A percentile compares a stretch with the other conserved stretches of the same genome.
These are phyloP conservation scores for Aspergillus hortae DNA, from an alignment of 2,329 filamentous ascomycete genomes.

Conservation along the genomic window DNA sequence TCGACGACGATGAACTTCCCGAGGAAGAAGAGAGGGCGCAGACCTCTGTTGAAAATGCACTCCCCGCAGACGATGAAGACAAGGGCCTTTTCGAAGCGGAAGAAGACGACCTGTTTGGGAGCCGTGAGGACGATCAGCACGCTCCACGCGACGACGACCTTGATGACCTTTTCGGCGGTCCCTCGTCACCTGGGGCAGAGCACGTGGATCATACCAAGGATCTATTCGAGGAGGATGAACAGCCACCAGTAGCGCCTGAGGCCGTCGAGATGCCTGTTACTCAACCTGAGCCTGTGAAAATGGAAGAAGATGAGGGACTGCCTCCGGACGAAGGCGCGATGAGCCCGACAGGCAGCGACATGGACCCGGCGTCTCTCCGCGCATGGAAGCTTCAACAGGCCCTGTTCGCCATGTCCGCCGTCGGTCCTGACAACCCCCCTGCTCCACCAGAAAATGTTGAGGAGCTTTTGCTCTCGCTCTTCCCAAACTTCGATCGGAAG, in stretches of 20 bases:
- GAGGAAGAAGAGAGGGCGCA: slow-evolving; percentile 49
- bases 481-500: slow-evolving; percentile 74
- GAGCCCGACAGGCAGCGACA: slow-evolving; percentile 31
- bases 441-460: slow-evolving; percentile 68
- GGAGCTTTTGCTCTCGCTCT: slow-evolving; percentile 74
- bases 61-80: slow-evolving; percentile 44
- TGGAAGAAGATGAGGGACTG: slow-evolving; percentile 26
- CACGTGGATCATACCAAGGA: slow-evolving; percentile 29
- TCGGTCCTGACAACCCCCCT: slow-evolving; percentile 58
- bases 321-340: slow-evolving; percentile 25
- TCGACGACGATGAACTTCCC: slow-evolving; percentile 85
- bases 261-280: not conserved
- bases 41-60: slow-evolving; percentile 44
- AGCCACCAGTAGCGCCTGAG: slow-evolving; percentile 1
- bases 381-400: slow-evolving; percentile 46
- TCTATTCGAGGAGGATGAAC: slow-evolving; percentile 28
- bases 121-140: slow-evolving; percentile 20
- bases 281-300: slow-evolving; percentile 17
- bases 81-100: slow-evolving; percentile 26
- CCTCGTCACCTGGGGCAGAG: slow-evolving; percentile 31
- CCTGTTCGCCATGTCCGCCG: slow-evolving; percentile 44
- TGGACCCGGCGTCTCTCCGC: slow-evolving; percentile 40
- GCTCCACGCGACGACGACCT: slow-evolving; percentile 38
- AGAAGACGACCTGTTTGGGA: slow-evolving; percentile 40
- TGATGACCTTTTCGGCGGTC: slow-evolving; percentile 48